phyloP scores from a whole-genome alignment of 2,329 filamentous ascomycete species.

The Reticulascus tulasneorum region DNA sequence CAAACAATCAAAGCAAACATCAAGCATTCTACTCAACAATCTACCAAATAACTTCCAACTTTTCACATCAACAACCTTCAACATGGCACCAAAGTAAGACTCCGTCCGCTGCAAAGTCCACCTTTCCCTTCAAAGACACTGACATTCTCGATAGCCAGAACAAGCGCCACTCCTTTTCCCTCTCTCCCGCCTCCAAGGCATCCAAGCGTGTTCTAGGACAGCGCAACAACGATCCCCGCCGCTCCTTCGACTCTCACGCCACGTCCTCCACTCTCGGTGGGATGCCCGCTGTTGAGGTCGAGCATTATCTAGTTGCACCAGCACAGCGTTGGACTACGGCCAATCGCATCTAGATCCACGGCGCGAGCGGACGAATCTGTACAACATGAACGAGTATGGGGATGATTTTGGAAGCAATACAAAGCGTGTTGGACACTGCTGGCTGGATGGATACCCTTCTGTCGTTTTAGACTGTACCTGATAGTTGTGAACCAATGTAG shows the following conservation, averaged over 20 bases:
- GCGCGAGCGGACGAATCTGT: too few relatives aligned
- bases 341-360: slow-evolving; percentile 1
- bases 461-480: too few relatives aligned
- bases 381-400: too few relatives aligned
- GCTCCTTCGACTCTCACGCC: slow-evolving; percentile 8
- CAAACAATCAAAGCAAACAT: too few relatives aligned
- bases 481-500: too few relatives aligned
- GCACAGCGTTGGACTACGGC: slow-evolving; percentile 7
- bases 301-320: slow-evolving; percentile 6
- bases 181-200: slow-evolving; percentile 9
- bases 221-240: slow-evolving; percentile 2
- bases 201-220: slow-evolving; percentile 4
- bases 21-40: neutral
- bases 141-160: slow-evolving; percentile 1
- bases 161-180: slow-evolving; percentile 6
- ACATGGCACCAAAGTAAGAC: slow-evolving; percentile 10
- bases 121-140: neutral
- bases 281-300: slow-evolving; percentile 8
- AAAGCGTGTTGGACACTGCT: too few relatives aligned
- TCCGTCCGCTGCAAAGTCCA: neutral
- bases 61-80: neutral
- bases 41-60: neutral
- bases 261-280: slow-evolving; percentile 7
- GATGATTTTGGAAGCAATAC: too few relatives aligned
- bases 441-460: too few relatives aligned